Base-by-base conservation (phyloP, 805 yeast species). In the Sugiyamaella smithiae region DNA sequence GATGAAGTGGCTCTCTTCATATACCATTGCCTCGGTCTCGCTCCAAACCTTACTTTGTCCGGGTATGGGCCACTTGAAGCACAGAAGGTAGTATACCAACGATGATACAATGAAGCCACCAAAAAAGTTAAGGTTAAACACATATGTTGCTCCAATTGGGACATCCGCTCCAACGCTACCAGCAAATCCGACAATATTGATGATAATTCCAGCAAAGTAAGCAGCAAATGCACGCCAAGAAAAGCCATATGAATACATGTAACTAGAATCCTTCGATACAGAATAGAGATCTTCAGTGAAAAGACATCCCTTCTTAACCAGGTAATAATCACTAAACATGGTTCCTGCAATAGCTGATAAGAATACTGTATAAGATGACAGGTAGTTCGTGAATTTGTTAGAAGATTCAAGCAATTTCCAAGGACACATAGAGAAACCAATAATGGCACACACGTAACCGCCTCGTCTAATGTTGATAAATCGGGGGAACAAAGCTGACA, bases 201-300 rank as follows among this genome's bases (percentile, higher is more conserved):
- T 93, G 29, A 81, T 70, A 51, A 89, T 82, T 48, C 96, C 96
- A 56, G 82, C 74, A 55, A 88, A 64, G 64, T 88, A 88, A 1
- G 96, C 93, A 26, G 74, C 79, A 56, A 78, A 81, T 1, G 91
- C 96, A 64, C 95, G 75, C 93, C 95, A 86, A 63, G 88, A 87
- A 65, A 79, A 58, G 33, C 96, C 96, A 42, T 71, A 67, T 59
- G 77, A 75, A 68, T 78, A 88, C 68, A 75, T 76, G 69, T 88
- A 89, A 48, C 69, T 65, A 5, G 73, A 62, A 26, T 69, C 68
- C 4, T 67, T 64, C 55, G 62, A 59, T 36, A 74, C 77, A 22
- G 76, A 57, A 68, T 84, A 89, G 55, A 89, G 70, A 58, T 86
- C 90, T 49, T 74, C 72, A 31, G 87, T 66, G 47, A 75, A 70